Percentiles rank a stretch among this genome's conserved stretches.
These are phyloP conservation scores for Termitomyces heimii DNA, from an alignment of 768 basidiomycete genomes.

Conservation along the genomic window DNA sequence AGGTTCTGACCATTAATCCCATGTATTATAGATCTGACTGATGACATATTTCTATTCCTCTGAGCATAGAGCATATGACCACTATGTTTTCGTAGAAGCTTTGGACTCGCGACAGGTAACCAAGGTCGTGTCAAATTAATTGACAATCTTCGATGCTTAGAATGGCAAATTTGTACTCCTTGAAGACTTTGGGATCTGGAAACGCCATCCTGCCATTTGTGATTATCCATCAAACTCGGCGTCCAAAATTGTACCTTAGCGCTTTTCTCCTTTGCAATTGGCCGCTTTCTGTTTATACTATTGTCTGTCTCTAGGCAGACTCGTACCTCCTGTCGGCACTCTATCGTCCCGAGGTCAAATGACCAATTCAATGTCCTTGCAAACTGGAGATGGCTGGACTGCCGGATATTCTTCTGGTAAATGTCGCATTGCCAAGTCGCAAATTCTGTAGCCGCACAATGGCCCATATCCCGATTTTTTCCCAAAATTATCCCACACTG, in stretches of 20 bases:
- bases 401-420: conserved; percentile 14
- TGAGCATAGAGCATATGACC: too few species aligned
- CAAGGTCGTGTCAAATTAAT: neutral
- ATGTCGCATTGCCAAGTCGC: conserved; percentile 5
- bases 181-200: neutral
- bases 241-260: neutral
- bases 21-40: too few species aligned
- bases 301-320: neutral
- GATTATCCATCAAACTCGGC: neutral
- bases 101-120: neutral
- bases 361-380: neutral
- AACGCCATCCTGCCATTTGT: too few species aligned
- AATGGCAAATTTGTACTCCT: neutral
- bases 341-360: neutral
- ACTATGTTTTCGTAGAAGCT: too few species aligned
- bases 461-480: conserved; percentile 7
- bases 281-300: neutral
- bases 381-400: neutral
- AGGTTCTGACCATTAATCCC: too few species aligned
- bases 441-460: neutral
- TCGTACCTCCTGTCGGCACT: neutral
- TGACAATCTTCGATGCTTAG: neutral
- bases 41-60: too few species aligned
- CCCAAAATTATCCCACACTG: conserved; percentile 9
- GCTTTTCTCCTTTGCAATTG: neutral